Evolutionary conservation across 208 protist species (phyloP), one percentile per base, ranked within the genome.

Genomic region (Tritrichomonas musculus): DNA sequence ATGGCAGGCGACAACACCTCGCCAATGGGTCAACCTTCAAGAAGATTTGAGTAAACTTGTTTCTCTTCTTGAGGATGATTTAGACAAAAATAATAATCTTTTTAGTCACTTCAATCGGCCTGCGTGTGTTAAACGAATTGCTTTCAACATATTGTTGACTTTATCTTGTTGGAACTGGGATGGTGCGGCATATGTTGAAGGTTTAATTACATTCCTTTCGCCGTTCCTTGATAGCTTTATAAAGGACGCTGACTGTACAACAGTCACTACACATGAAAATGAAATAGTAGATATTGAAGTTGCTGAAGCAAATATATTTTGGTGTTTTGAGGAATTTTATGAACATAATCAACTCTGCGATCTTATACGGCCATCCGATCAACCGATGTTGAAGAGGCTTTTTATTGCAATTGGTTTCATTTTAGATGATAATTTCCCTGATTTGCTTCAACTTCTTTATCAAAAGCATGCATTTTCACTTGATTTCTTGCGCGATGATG

Each of bases 381-480:
- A 88, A 39, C 77, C 77, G 8, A 13, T 88, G 1, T 44, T 53
- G 1, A 88, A 88, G n/a, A 41, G 47, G 4, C 47, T 88, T 20
- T 57, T 88, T 39, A 88, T 88, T 20, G 77, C 77, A 1, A 88
- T 88, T 11, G 77, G 77, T 22, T 88, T 57, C 30, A 88, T 88
- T 20, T n/a, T 88, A 1, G 77, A 53, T 57, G 77, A 88, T 39
- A 88, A 88, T 36, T 88, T 88, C 47, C 44, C 77, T 33, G 77
- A 88, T 36, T 50, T 88, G 39, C n/a, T 88, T 25, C 77, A 88
- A 30, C 30, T 88, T 3, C 47, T 88, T 8, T 44, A 44, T 55
- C 77, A 88, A 36, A 88, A 88, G 30, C 77, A 88, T 27, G 77
- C 77, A 17, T 44, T 88, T 88, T 88, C 77, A 39, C 57, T 88